phyloP scores from a whole-genome alignment of 805 yeast species.

The Lipomyces yamadae region DNA sequence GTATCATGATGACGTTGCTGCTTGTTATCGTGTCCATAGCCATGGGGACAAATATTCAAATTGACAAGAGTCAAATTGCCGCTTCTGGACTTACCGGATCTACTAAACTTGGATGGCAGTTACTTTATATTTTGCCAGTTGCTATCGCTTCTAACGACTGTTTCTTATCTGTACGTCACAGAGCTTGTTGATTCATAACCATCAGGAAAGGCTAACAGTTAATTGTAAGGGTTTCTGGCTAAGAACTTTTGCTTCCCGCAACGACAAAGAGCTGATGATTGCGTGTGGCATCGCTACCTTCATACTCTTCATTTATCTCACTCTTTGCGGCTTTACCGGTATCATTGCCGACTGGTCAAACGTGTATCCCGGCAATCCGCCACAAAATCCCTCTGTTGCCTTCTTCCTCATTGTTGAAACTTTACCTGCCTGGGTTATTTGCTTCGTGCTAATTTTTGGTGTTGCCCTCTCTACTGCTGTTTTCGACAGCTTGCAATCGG shows the following conservation, averaged over 20 bases:
- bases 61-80: constrained; percentile 64
- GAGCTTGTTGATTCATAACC: background rate
- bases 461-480: constrained; percentile 83
- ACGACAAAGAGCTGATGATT: constrained; percentile 73
- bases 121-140: constrained; percentile 78
- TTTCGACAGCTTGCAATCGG: constrained; percentile 86
- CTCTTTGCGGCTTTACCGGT: constrained; percentile 81
- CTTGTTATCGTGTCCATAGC: constrained; percentile 76
- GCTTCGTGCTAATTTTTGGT: constrained; percentile 76
- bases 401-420: constrained; percentile 71
- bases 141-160: constrained; percentile 91
- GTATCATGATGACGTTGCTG: constrained; percentile 68
- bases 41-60: constrained; percentile 70
- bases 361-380: constrained; percentile 55
- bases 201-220: background rate
- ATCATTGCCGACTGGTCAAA: constrained; percentile 92
- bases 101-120: constrained; percentile 84
- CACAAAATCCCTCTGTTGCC: constrained; percentile 63
- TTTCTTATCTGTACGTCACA: constrained; percentile 59
- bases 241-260: constrained; percentile 85
- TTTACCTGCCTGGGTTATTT: constrained; percentile 86
- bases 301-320: constrained; percentile 64
- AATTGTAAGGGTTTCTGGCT: constrained; percentile 77
- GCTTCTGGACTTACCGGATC: constrained; percentile 68
- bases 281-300: constrained; percentile 79